Base-by-base conservation (phyloP, 179 eudicot species). In the Vitellaria paradoxa region DNA sequence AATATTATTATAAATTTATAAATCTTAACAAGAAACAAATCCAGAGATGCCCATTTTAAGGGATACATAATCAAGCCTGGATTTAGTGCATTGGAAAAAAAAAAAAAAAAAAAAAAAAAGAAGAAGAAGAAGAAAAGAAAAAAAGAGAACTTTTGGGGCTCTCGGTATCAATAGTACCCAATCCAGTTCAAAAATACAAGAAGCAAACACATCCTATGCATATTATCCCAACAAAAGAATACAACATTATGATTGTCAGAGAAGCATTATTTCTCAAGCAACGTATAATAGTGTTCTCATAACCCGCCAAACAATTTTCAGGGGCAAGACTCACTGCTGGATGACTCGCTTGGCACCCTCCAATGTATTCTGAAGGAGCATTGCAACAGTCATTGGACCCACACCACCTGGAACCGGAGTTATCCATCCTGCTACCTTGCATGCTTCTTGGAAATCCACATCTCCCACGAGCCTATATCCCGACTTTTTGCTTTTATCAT, bases 401-500 rank as follows among this genome's bases (percentile, higher is more conserved):
- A 96, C 97, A 56, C 99, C 99, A 57, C 99, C 98, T 12, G 98
- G 97, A 74, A 94, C 98, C 3, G 97, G 97, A 49, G 98, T 94
- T 65, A 94, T 86, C 79, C 86, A 93, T 77, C 97, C 98, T 6
- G 98, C 97, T 45, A 91, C 97, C 79, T 91, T 88, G 80, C 92
- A 85, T 6, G 92, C 98, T 84, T 92, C 97, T 7, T 86, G 52
- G 75, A 86, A 93, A 76, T 93, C 92, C 71, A 92, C 97, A 81
- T 94, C 99, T 79, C 99, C 98, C 10, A 96, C 98, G 2, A 91
- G 89, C 77, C 98, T 86, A 77, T 96, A 96, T 59, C 99, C 98
- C 42, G 93, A 61, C 76, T 96, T 93, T 81, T 80, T 90, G 68
- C 83, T 93, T 49, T 89, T 83, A 84, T 96, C 98, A 86, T 96